A percentile compares a stretch with the other conserved stretches of the same genome.
phyloP scores from a whole-genome alignment of 164 flowering plant species.

The Piper longum region DNA sequence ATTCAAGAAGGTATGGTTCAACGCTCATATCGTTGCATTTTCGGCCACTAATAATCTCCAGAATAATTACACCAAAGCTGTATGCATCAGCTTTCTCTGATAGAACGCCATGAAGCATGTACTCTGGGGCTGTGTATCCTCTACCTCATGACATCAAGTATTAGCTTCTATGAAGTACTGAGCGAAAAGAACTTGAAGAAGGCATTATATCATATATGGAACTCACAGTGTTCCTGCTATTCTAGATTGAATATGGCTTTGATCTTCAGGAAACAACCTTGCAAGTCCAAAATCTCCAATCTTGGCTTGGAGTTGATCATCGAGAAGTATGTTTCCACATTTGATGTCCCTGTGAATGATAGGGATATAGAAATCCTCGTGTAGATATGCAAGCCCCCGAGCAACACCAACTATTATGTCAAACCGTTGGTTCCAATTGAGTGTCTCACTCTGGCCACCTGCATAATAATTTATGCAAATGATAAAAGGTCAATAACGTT shows the following conservation, averaged over 20 bases:
- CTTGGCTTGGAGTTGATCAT: no score
- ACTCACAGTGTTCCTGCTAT: slow-evolving; percentile 55
- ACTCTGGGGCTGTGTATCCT: slow-evolving; percentile 46
- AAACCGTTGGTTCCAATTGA: slow-evolving; percentile 41
- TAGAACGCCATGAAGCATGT: slow-evolving; percentile 43
- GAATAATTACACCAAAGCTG: slow-evolving; percentile 45
- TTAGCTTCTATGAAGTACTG: background rate
- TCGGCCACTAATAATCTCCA: slow-evolving; percentile 44
- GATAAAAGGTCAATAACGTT: no score
- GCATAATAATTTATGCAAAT: background rate
- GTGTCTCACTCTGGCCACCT: slow-evolving; percentile 32
- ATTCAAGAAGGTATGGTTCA: slow-evolving; percentile 39
- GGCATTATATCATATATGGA: background rate
- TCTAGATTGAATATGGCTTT: slow-evolving; percentile 38
- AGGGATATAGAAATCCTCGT: no score
- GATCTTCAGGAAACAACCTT: slow-evolving; percentile 29
- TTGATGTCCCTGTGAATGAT: no score
- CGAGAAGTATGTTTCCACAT: no score
- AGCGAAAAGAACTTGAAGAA: background rate
- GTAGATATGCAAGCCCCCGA: slow-evolving; percentile 27
- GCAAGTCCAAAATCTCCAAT: no score
- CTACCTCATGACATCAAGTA: slow-evolving; percentile 1
- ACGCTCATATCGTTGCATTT: slow-evolving; percentile 22
- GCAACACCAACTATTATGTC: slow-evolving; percentile 45
- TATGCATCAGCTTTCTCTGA: slow-evolving; percentile 46